Conservation (phyloP, 2,329 filamentous ascomycete species). For the Ophiocordyceps camponoti-rufipedis region DNA sequence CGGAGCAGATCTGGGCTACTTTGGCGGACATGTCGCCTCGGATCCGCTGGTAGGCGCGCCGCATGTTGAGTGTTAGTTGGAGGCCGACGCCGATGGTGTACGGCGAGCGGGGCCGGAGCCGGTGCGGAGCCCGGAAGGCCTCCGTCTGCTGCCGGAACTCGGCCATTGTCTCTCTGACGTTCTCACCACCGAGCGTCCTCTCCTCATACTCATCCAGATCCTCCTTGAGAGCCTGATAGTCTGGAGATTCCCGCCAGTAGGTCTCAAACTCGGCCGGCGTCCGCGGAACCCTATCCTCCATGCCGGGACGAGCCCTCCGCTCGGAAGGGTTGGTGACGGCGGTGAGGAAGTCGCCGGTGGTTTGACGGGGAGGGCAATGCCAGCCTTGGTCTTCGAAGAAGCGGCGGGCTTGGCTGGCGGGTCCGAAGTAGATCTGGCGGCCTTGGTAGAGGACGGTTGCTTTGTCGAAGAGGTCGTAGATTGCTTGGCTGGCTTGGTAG, state of each 20-base stretch:
- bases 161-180: constrained; percentile 19
- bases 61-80: constrained; percentile 50
- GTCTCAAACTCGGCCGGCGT: constrained; percentile 44
- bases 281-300: constrained; percentile 34
- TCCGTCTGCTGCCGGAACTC: constrained; percentile 28
- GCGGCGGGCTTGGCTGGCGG: constrained; percentile 36
- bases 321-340: constrained; percentile 45
- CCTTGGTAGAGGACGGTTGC: constrained; percentile 39
- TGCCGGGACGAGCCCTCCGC: constrained; percentile 35
- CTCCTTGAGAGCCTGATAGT: constrained; percentile 29
- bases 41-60: constrained; percentile 31
- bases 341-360: constrained; percentile 54
- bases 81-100: constrained; percentile 54
- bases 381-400: constrained; percentile 54
- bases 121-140: constrained; percentile 34
- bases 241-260: constrained; percentile 35
- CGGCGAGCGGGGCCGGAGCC: constrained; percentile 61
- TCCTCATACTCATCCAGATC: constrained; percentile 38
- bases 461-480: constrained; percentile 48
- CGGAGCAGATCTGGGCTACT: constrained; percentile 22
- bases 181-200: constrained; percentile 31
- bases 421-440: constrained; percentile 45
- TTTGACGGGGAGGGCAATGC: constrained; percentile 46
- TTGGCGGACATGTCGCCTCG: constrained; percentile 32
- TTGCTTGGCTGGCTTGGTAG: constrained; percentile 48